These are phyloP conservation scores for Leccinum boreale DNA, from an alignment of 768 basidiomycete genomes.

Conservation along the genomic window DNA sequence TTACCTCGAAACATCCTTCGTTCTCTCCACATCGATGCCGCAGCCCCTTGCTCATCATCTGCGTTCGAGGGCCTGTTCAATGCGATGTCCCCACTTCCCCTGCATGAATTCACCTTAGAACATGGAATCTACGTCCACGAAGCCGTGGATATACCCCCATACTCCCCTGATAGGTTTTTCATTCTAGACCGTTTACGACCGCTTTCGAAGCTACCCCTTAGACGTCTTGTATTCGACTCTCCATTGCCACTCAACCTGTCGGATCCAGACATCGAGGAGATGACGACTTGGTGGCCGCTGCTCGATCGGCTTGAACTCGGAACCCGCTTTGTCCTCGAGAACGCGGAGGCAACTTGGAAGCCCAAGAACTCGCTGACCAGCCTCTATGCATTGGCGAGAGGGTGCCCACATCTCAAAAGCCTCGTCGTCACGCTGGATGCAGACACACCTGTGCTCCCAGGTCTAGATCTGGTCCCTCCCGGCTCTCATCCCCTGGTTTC, in stretches of 20 bases:
- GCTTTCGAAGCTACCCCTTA: slow-evolving; percentile 36
- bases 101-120: slow-evolving; percentile 41
- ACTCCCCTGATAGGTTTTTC: slow-evolving; percentile 12
- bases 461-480: not conserved
- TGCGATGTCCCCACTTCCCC: slow-evolving; percentile 29
- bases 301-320: slow-evolving; percentile 44
- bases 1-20: slow-evolving; percentile 33
- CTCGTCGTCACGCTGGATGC: slow-evolving; percentile 22
- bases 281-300: slow-evolving; percentile 45
- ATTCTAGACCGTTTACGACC: slow-evolving; percentile 32
- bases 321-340: slow-evolving; percentile 24
- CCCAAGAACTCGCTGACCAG: slow-evolving; percentile 17
- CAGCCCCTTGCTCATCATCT: slow-evolving; percentile 22
- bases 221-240: slow-evolving; percentile 38
- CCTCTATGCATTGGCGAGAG: slow-evolving; percentile 13
- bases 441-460: not conserved
- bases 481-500: slow-evolving; percentile 25
- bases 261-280: slow-evolving; percentile 37
- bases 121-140: slow-evolving; percentile 29
- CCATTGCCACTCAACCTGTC: slow-evolving; percentile 37
- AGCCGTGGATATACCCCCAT: slow-evolving; percentile 31
- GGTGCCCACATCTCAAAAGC: slow-evolving; percentile 15
- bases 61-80: slow-evolving; percentile 38
- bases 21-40: slow-evolving; percentile 39
- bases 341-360: slow-evolving; percentile 15